Evolutionary conservation across 2,329 filamentous ascomycete genomes (phyloP), one percentile per base, ranked within the genome.

Genomic region (Arthrobotrys conoides): DNA sequence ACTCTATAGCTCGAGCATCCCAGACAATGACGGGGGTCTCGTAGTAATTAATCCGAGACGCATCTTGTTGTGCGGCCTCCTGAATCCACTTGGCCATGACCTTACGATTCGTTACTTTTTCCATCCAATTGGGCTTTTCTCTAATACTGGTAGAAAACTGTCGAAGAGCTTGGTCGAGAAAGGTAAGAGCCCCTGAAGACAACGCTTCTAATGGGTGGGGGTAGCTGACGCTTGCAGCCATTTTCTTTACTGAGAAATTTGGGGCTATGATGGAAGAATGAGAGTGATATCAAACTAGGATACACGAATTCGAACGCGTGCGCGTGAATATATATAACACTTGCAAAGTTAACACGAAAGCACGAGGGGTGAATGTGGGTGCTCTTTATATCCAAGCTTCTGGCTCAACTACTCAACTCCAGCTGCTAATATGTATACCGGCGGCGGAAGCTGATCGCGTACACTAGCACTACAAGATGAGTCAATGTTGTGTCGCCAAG

Each of bases 21-120:
- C 59, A 64, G 14, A 48, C 44, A 12, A 64, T 18, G 20, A 64
- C 30, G 5, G n/a, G 12, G 14, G 22, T 3, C 0, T 30, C 9
- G 1, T 8, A 20, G 14, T 22, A 9, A n/a, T n/a, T n/a, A n/a
- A n/a, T n/a, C 9, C 18, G n/a, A 59, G 8, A 0, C 18, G 16
- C 36, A 18, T 55, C 49, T 36, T 67, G 44, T 46, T 6, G 24
- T 12, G 38, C 49, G 0, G 64, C 46, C 24, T 67, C 64, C 10
- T 27, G 20, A 6, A 67, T 53, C 64, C 64, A 67, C 18, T 67
- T 67, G 12, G 6, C 20, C 41, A 51, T 30, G n/a, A 67, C 9
- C 14, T 48, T 38, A 14, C 27, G 64, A 18, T 67, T 27, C 30
- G 24, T 55, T 6, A 67, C 36, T 33, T 67, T 67, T 9, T 55